Base-by-base conservation (phyloP, 106 monocot species). In the Agapanthus africanus region DNA sequence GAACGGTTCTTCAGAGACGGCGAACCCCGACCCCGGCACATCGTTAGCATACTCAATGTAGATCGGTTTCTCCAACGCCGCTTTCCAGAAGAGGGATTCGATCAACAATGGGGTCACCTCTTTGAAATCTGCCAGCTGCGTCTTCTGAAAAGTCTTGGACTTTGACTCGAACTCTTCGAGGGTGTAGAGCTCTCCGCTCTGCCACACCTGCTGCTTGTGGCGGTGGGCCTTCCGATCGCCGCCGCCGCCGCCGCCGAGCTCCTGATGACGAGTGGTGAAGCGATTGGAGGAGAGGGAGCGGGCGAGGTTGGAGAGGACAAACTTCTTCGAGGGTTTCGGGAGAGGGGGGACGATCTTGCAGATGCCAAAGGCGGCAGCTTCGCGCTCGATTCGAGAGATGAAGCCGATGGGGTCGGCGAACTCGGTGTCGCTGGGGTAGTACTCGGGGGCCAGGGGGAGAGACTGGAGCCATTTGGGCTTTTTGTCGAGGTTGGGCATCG, bases 261-360 rank as follows among this genome's bases (percentile, higher is more conserved):
- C 93, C 71, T 99, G 99, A 32, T 87, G 83, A 39, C 93, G 76
- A 11, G 93, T 93, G 3, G 93, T 93, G 79, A 93, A 87, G n/a
- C 78, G 60, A 4, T 80, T 79, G 11, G 34, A 30, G 2, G 73
- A 34, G 37, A 21, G 49, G 54, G 83, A 76, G 26, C 84, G 82
- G 71, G 91, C 84, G 26, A 78, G 69, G 70, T 97, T 91, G 25
- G 84, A 37, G 34, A 92, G 73, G 65, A 92, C 84, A 72, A 90
- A 92, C 36, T 49, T 68, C 64, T 74, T 77, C 40, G 99, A 87
- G 50, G 68, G 90, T 37, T 78, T 84, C 4, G 93, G 83, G 49
- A 87, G 46, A 22, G 93, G 99, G 4, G 99, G 99, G 59, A 99
- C 74, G 66, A 99, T 83, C 79, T 99, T 99, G 85, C 99, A 99